Percentiles rank a stretch among this genome's conserved stretches.
Evolutionary conservation across 2,329 filamentous ascomycete species (phyloP).

Genomic region (Monosporascus sp.): DNA sequence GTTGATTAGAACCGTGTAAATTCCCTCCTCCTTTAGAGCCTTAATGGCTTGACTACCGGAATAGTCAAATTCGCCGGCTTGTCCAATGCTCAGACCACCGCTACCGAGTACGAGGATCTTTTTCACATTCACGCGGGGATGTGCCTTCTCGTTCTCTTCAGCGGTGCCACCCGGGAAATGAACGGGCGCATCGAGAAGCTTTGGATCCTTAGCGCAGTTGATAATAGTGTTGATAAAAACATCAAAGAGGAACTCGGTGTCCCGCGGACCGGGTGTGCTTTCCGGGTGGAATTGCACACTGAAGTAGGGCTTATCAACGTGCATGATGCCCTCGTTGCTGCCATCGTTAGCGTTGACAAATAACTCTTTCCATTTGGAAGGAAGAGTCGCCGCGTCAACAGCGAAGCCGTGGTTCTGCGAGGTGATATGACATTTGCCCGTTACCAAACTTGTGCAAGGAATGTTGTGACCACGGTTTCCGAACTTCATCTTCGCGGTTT

Average conservation of each 20-base stretch:
- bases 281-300: conserved; percentile 99
- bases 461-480: conserved; percentile 99
- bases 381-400: conserved; percentile 73
- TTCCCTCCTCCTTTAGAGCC: conserved; percentile 93
- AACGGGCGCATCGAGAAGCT: conserved; percentile 67
- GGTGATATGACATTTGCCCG: conserved; percentile 96
- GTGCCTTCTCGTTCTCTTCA: conserved; percentile 69
- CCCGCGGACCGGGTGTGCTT: conserved; percentile 88
- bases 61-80: conserved; percentile 98
- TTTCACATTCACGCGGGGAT: conserved; percentile 80
- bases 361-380: conserved; percentile 80
- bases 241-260: conserved; percentile 96
- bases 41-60: conserved; percentile 98
- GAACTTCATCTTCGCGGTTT: conserved; percentile 96
- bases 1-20: conserved; percentile 97
- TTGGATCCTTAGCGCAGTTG: conserved; percentile 61
- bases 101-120: conserved; percentile 93
- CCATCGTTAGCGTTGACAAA: conserved; percentile 98
- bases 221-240: conserved; percentile 87
- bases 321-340: conserved; percentile 96
- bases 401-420: conserved; percentile 98
- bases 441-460: conserved; percentile 91
- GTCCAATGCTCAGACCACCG: conserved; percentile 93
- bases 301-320: conserved; percentile 82
- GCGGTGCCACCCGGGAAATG: conserved; percentile 80